phyloP scores from a whole-genome alignment of 257 asterid genomes.

The Gardenia jasminoides region DNA sequence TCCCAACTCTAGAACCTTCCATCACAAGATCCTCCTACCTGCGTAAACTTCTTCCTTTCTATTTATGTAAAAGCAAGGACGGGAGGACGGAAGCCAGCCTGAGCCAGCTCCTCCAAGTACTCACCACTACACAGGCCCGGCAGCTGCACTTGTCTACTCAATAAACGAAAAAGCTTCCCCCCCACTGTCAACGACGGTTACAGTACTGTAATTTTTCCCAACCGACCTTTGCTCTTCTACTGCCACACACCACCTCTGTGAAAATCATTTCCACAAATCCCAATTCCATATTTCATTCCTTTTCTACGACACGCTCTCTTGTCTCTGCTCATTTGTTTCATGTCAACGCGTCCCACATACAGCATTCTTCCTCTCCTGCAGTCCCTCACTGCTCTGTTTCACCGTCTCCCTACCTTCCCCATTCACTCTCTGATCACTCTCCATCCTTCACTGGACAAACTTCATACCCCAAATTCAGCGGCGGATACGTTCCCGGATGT shows the following conservation, averaged over 20 bases:
- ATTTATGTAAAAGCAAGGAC: not conserved
- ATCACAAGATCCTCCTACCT: too few relatives aligned
- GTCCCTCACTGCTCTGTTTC: not conserved
- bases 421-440: too few relatives aligned
- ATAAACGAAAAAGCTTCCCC: too few relatives aligned
- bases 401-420: not conserved
- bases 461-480: not conserved
- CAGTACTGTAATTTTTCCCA: not conserved
- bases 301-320: not conserved
- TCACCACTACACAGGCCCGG: too few relatives aligned
- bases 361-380: too few relatives aligned
- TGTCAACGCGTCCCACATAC: not conserved
- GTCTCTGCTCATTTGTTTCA: not conserved
- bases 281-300: not conserved
- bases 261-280: not conserved
- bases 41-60: not conserved
- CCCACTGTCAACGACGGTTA: too few relatives aligned
- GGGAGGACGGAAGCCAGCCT: too few relatives aligned
- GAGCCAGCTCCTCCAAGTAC: too few relatives aligned
- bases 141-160: too few relatives aligned
- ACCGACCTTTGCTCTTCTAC: not conserved
- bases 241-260: not conserved
- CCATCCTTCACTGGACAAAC: not conserved
- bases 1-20: too few relatives aligned
- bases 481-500: not conserved